Base-by-base conservation (phyloP, 2,329 filamentous ascomycete genomes). In the Colletotrichum eremochloae region DNA sequence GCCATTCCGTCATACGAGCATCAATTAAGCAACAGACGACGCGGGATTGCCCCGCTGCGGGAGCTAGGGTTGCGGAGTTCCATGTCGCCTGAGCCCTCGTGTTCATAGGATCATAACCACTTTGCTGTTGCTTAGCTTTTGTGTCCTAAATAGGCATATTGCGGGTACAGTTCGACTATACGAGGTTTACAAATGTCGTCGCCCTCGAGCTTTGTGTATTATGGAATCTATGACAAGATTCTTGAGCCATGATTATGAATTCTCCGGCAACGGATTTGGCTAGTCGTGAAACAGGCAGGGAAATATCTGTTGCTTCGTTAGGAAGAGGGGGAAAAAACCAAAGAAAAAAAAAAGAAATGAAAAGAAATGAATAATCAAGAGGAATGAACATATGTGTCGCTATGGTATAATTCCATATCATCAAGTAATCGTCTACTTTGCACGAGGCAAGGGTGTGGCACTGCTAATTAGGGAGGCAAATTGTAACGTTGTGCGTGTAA, bases 11-110 rank as follows among this genome's bases (percentile, higher is more conserved):
- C 20, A 5, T 18, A 29, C 1, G 24, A 14, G 14, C 20, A 29
- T 7, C 5, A 11, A 8, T 14, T 24, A 40, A 14, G n/a, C 24
- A 2, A 42, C 7, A 29, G 18, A 7, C 29, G 20, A 29, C 20
- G 5, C 20, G 55, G 36, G 3, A 15, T 12, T 24, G 56, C n/a
- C 24, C 56, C 56, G 3, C 12, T 15, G 56, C n/a, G 36, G 36
- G 36, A 58, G 56, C 36, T 42, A 20, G n/a, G 36, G 8, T 6
- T 42, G 56, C 56, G 56, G 56, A 58, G 20, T 42, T 58, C 56
- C 56, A 36, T 58, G 36, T n/a, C 9, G 36, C 36, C 50, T 53
- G 24, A 29, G 18, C 48, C 24, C 48, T 52, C 48, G 48, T 52
- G 48, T 31, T 31, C 24, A 14, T 29, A 18, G 8, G 2, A 9